These are phyloP conservation scores for Rhizomucor miehei DNA, from an alignment of 371 early-diverging fungal genomes.

Conservation along the genomic window DNA sequence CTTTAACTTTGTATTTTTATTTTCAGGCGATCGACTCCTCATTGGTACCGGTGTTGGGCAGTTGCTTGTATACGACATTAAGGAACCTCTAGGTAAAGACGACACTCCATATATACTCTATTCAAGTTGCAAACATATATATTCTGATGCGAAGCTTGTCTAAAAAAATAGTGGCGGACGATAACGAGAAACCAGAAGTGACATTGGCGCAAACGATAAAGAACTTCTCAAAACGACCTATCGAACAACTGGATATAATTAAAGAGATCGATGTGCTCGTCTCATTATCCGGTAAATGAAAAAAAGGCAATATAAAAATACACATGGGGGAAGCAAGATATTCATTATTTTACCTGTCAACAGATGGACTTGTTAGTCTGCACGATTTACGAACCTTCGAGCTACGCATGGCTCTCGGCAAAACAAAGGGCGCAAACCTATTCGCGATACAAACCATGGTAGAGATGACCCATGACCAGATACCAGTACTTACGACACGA, in stretches of 20 bases:
- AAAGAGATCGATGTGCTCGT: constrained; percentile 77
- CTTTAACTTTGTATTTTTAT: no score
- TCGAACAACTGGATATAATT: constrained; percentile 77
- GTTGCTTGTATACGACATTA: constrained; percentile 66
- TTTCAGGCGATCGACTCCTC: constrained; percentile 65
- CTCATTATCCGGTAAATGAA: constrained; percentile 56
- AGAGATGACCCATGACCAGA: constrained; percentile 59
- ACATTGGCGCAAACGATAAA: constrained; percentile 66
- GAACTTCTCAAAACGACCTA: constrained; percentile 66
- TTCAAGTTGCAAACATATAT: not conserved
- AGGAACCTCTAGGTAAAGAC: constrained; percentile 59
- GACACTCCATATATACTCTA: not conserved
- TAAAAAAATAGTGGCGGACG: constrained; percentile 39
- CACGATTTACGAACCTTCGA: constrained; percentile 73
- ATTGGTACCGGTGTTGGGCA: constrained; percentile 73
- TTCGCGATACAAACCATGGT: constrained; percentile 75
- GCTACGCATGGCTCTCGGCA: constrained; percentile 62
- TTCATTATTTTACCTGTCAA: not conserved
- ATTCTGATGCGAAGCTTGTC: not conserved
- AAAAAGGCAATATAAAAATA: not conserved
- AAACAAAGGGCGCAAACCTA: constrained; percentile 72
- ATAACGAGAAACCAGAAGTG: constrained; percentile 50
- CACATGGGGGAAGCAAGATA: no score
- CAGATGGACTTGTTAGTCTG: constrained; percentile 72
- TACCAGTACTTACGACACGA: constrained; percentile 73